Base-by-base conservation (phyloP, 176 grass and related monocot genomes). In the Dactylis glomerata region DNA sequence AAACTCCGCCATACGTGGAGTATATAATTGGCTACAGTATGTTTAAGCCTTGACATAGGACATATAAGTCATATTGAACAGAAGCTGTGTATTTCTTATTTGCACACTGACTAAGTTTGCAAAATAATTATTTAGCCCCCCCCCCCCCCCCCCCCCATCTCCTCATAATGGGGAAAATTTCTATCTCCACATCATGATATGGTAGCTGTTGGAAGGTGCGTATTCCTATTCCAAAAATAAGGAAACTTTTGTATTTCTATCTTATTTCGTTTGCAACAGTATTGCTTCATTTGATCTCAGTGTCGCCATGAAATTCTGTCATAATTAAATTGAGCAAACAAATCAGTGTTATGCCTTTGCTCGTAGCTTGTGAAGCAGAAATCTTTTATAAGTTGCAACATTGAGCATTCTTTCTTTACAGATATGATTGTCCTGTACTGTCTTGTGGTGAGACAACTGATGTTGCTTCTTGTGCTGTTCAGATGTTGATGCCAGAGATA, bases 401-500 rank as follows among this genome's bases (percentile, higher is more conserved):
- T 13, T 70, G 55, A 42, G 12, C 23, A 28, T 68, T 83, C 22
- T 86, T 79, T 85, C 77, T 28, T 56, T 86, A 51, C 31, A n/a
- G 4, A 79, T 67, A 85, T 75, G 32, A 83, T 78, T 85, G 63
- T 73, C 52, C 2, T 33, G 75, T 80, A 57, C 10, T 75, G 37
- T 31, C 40, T 22, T 74, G 44, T 12, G 30, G 40, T 79, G 33
- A 34, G 26, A 75, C 47, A 83, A 67, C 51, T 7, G 27, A 52
- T 49, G 26, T 65, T 67, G 28, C 27, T 33, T 72, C 26, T 28
- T 73, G 57, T 83, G 2, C 14, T 88, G 26, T 61, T 24, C 86
- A 99, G 96, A 61, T 88, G 59, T 75, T 99, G 89, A 47, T 88
- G 26, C 86, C 86, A 20, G 90, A 93, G 74, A 46, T 47, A n/a